These are phyloP conservation scores for Oryza punctata DNA, from an alignment of 176 grass and related monocot genomes.

Conservation along the genomic window DNA sequence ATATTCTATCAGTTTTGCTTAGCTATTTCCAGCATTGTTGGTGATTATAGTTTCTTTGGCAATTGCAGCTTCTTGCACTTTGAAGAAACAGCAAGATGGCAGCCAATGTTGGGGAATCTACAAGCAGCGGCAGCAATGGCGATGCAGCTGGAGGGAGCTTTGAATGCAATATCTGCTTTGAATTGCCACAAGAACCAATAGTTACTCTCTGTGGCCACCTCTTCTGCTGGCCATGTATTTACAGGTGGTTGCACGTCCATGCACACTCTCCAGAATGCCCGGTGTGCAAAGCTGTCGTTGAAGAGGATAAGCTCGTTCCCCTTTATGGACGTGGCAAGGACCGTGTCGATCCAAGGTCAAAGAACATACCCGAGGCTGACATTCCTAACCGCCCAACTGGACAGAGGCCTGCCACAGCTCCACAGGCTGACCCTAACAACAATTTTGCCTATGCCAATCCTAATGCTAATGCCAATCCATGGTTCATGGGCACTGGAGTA, in stretches of 20 bases:
- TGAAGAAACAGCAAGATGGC: slow-evolving; percentile 36
- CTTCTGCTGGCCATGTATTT: slow-evolving; percentile 94
- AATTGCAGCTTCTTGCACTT: slow-evolving; percentile 29
- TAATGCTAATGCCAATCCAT: slow-evolving; percentile 51
- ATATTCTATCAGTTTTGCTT: not conserved
- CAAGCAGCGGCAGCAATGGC: slow-evolving; percentile 39
- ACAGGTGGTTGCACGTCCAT: slow-evolving; percentile 80
- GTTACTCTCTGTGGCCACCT: slow-evolving; percentile 93
- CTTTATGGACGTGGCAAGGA: slow-evolving; percentile 90
- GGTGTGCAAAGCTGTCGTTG: slow-evolving; percentile 88
- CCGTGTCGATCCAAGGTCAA: slow-evolving; percentile 79
- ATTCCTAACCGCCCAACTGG: slow-evolving; percentile 84
- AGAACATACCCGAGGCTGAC: slow-evolving; percentile 61
- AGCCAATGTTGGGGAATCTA: slow-evolving; percentile 55
- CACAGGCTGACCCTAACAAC: slow-evolving; percentile 58
- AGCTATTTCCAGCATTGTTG: not conserved
- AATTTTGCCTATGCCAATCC: slow-evolving; percentile 41
- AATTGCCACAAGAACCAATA: slow-evolving; percentile 84
- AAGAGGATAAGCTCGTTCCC: slow-evolving; percentile 92
- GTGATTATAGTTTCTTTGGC: not conserved
- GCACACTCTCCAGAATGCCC: slow-evolving; percentile 83
- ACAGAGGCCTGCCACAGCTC: slow-evolving; percentile 77
- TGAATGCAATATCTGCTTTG: slow-evolving; percentile 96
- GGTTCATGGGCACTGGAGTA: slow-evolving; percentile 55
- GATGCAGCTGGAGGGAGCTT: slow-evolving; percentile 61